These are phyloP conservation scores for Salvia splendens DNA, from an alignment of 257 asterid species.

Conservation along the genomic window DNA sequence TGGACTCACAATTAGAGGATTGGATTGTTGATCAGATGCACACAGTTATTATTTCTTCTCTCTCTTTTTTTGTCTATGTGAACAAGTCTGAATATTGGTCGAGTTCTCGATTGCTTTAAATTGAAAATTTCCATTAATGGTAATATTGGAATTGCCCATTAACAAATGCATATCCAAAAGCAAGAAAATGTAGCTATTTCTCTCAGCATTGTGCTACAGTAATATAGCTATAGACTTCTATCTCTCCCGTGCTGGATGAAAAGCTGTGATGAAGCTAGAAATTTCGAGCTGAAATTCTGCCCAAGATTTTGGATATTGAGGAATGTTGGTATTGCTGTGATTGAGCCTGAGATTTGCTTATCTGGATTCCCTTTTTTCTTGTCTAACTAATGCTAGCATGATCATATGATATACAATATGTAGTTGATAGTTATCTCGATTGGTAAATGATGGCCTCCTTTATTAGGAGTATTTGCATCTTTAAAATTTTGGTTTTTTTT, in stretches of 20 bases:
- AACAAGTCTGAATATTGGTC: neutral
- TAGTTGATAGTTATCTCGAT: neutral
- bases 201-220: neutral
- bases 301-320: constrained; percentile 1
- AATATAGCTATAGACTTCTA: neutral
- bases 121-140: neutral
- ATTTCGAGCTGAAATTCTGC: neutral
- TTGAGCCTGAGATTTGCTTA: neutral
- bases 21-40: constrained; percentile 98
- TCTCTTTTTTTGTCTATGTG: neutral
- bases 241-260: neutral
- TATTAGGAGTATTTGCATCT: constrained; percentile 1
- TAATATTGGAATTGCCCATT: neutral
- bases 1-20: constrained; percentile 35
- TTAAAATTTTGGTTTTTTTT: neutral
- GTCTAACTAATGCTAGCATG: neutral
- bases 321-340: neutral
- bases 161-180: neutral
- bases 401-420: neutral
- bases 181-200: neutral
- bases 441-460: neutral
- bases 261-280: neutral
- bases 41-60: constrained; percentile 42
- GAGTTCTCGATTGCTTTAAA: neutral
- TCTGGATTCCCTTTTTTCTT: neutral